These are phyloP conservation scores for Malus fusca DNA, from an alignment of 306 rosid genomes.

Conservation along the genomic window DNA sequence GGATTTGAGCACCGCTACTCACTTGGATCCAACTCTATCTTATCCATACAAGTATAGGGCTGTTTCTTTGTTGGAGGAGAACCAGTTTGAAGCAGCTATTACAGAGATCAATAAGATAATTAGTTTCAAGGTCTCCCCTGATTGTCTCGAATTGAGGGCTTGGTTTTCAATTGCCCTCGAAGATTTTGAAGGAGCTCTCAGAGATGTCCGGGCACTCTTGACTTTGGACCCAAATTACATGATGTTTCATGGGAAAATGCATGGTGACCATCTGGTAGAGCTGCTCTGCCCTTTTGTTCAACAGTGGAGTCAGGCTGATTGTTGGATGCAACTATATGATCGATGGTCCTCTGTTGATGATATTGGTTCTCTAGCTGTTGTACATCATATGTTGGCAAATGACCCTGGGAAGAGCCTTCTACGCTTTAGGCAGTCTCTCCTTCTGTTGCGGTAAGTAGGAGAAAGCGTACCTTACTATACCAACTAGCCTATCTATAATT, in stretches of 20 bases:
- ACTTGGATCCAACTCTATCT: slow-evolving; percentile 72
- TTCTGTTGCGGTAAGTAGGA: slow-evolving; percentile 55
- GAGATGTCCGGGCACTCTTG: slow-evolving; percentile 78
- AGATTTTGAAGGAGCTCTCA: slow-evolving; percentile 70
- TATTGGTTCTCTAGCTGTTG: slow-evolving; percentile 82
- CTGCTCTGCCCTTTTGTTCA: slow-evolving; percentile 59
- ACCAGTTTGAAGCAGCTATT: slow-evolving; percentile 47
- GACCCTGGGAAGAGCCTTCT: slow-evolving; percentile 82
- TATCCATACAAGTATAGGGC: slow-evolving; percentile 80
- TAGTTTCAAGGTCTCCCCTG: slow-evolving; percentile 70
- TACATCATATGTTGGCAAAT: slow-evolving; percentile 73
- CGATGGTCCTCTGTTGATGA: slow-evolving; percentile 86
- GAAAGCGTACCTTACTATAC: not conserved
- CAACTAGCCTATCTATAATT: not conserved
- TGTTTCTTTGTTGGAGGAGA: slow-evolving; percentile 53
- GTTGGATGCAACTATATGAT: slow-evolving; percentile 83
- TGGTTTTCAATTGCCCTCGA: slow-evolving; percentile 70
- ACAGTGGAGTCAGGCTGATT: slow-evolving; percentile 75
- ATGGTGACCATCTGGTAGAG: slow-evolving; percentile 60
- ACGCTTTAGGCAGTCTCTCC: slow-evolving; percentile 83
- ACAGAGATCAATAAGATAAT: slow-evolving; percentile 68
- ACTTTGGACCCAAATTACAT: slow-evolving; percentile 73
- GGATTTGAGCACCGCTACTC: slow-evolving; percentile 66
- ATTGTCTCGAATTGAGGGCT: slow-evolving; percentile 81
- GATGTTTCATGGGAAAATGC: slow-evolving; percentile 65